Base-by-base conservation (phyloP, 371 early-diverging fungal genomes). In the Mucor circinelloides region DNA sequence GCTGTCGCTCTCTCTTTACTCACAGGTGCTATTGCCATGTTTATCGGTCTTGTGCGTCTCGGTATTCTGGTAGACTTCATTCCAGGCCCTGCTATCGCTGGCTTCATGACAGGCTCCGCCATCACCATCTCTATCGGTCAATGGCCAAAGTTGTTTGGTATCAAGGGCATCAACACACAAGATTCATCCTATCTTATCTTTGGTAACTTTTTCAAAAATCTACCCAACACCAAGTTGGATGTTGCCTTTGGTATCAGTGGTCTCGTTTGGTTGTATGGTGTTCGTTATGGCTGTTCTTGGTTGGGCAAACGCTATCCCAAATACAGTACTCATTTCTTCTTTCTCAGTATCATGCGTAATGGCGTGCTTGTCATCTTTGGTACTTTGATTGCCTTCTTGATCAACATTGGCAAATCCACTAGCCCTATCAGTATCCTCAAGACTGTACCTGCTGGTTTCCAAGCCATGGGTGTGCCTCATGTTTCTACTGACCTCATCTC, bases 51-150 rank as follows among this genome's bases (percentile, higher is more conserved):
- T 12, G 75, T 94, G 32, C 89, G 93, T 3, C 76, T 95, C 8
- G 95, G 95, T 21, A 87, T 94, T 62, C 63, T 97, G 12, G 90
- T 95, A n/a, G 95, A 97, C 67, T 93, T 97, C 68, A 93, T 97
- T 57, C 92, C 97, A 6, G 77, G 73, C 2, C 85, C 89, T 17
- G 91, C 88, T 1, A 85, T 92, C 55, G 85, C 85, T 30, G 92
- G 90, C 7, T 91, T 91, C 60, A 90, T 86, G 69, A 87, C 88
- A n/a, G 93, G 93, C n/a, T 89, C 92, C 17, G 93, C 93, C 0
- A 78, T 90, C 21, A 89, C 85, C 54, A 94, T 96, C 72, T 85
- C 90, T n/a, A 80, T 92, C 58, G 87, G 89, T 17, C 97, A 96
- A 63, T 63, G 69, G 78, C 90, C 94, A 0, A 84, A 87, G 19